Conservation (phyloP, 2,329 filamentous ascomycete species). For the Aspergillus sclerotialis region DNA sequence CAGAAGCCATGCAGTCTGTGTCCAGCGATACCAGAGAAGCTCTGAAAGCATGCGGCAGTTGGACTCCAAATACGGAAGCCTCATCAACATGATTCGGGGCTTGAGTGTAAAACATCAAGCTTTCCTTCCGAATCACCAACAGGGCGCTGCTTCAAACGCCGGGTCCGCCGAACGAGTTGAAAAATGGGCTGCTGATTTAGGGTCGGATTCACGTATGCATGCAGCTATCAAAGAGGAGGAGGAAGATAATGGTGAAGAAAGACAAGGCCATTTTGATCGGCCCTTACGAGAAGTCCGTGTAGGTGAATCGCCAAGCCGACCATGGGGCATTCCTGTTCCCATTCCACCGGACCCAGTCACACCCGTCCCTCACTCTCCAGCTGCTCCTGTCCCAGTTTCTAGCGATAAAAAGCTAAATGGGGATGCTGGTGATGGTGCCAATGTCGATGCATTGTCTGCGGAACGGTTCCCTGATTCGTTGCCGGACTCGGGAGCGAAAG, state of each 20-base stretch:
- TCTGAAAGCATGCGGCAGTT: slow-evolving; percentile 78
- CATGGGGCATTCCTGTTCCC: slow-evolving; percentile 86
- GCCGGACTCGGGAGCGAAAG: slow-evolving; percentile 10
- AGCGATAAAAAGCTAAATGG: slow-evolving; percentile 12
- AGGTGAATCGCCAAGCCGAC: slow-evolving; percentile 84
- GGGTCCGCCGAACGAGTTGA: slow-evolving; percentile 62
- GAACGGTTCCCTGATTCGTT: slow-evolving; percentile 6
- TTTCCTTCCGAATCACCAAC: slow-evolving; percentile 58
- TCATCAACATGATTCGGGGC: slow-evolving; percentile 91
- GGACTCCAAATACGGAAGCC: slow-evolving; percentile 87
- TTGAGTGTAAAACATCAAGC: slow-evolving; percentile 81
- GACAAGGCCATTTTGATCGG: slow-evolving; percentile 72
- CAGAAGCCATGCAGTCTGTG: slow-evolving; percentile 85
- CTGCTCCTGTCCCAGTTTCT: slow-evolving; percentile 12
- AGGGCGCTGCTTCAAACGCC: slow-evolving; percentile 24
- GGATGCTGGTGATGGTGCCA: slow-evolving; percentile 9
- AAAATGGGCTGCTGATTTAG: slow-evolving; percentile 77
- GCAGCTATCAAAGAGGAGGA: slow-evolving; percentile 34
- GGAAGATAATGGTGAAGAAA: slow-evolving; percentile 48
- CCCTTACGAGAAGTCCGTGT: slow-evolving; percentile 84
- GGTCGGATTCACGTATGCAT: slow-evolving; percentile 43
- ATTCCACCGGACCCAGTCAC: slow-evolving; percentile 40
- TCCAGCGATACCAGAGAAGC: slow-evolving; percentile 81
- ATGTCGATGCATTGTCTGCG: no score
- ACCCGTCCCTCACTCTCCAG: slow-evolving; percentile 17